Conservation (phyloP, 306 rosid genomes). For the Prunus dulcis region DNA sequence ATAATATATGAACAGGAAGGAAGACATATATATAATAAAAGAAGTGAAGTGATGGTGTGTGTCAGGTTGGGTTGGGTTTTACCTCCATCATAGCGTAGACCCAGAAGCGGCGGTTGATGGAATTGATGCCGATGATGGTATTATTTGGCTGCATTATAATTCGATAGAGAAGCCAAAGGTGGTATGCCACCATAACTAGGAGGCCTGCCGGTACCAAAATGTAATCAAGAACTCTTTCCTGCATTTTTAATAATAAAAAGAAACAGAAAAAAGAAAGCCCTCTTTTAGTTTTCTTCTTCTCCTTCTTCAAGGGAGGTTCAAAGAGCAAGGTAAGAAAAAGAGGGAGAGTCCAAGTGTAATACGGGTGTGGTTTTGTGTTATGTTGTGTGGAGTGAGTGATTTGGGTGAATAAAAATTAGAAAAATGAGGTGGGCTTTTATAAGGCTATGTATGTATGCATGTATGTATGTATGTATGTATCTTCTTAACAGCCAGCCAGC, state of each 20-base stretch:
- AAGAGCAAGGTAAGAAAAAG: not conserved
- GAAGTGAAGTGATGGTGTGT: not conserved
- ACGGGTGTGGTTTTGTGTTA: conserved; percentile 19
- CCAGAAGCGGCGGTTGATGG: conserved; percentile 87
- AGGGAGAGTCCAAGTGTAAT: conserved; percentile 19
- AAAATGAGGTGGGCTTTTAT: not conserved
- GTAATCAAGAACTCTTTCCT: conserved; percentile 45
- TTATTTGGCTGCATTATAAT: conserved; percentile 54
- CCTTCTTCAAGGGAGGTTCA: not conserved
- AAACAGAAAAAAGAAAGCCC: not conserved
- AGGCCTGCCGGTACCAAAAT: conserved; percentile 65
- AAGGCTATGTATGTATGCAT: too few species aligned
- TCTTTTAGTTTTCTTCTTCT: not conserved
- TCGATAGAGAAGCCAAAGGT: conserved; percentile 66
- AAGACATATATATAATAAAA: too few species aligned
- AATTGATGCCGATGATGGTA: conserved; percentile 76
- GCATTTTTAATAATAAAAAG: conserved; percentile 22
- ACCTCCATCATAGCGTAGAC: conserved; percentile 95
- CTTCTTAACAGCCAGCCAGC: too few species aligned
- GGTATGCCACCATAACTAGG: conserved; percentile 54
- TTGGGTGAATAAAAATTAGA: not conserved
- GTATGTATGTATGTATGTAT: not conserved
- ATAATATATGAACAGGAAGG: not conserved
- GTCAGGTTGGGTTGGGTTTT: not conserved
- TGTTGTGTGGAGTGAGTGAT: not conserved